phyloP scores from a whole-genome alignment of 2,329 filamentous ascomycete genomes.

The Cordyceps militaris region DNA sequence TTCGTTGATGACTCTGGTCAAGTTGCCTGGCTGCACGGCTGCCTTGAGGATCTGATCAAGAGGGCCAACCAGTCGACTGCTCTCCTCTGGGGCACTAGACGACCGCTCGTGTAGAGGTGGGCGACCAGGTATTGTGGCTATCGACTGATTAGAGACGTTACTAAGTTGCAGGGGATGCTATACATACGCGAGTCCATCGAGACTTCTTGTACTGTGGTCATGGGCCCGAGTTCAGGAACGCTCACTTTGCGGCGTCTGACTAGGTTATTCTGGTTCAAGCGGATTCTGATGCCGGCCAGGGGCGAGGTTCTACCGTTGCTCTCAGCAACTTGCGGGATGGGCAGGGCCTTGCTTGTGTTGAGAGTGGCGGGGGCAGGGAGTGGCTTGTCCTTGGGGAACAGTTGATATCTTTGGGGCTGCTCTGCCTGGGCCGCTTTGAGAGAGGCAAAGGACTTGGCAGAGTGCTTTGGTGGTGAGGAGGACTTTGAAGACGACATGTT shows the following conservation, averaged over 20 bases:
- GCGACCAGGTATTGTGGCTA: constrained; percentile 61
- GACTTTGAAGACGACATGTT: constrained; percentile 14
- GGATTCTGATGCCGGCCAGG: constrained; percentile 36
- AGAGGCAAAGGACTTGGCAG: constrained; percentile 42
- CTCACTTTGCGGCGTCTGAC: constrained; percentile 55
- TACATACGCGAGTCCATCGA: constrained; percentile 64
- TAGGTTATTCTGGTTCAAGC: constrained; percentile 51
- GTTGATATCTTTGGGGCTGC: constrained; percentile 48
- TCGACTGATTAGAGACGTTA: constrained; percentile 16
- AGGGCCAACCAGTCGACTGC: background rate
- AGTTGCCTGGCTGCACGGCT: constrained; percentile 20
- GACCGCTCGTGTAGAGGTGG: constrained; percentile 59
- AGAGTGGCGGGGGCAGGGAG: constrained; percentile 25
- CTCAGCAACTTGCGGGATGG: background rate
- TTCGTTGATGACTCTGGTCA: constrained; percentile 19
- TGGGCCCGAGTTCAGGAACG: constrained; percentile 57
- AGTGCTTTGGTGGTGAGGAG: constrained; percentile 8
- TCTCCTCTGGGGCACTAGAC: constrained; percentile 50
- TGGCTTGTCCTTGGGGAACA: constrained; percentile 50
- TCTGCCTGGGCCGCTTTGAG: constrained; percentile 55
- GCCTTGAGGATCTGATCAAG: constrained; percentile 1
- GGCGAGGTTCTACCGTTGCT: constrained; percentile 31
- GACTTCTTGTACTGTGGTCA: constrained; percentile 62
- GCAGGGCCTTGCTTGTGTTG: constrained; percentile 30
- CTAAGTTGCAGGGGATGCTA: background rate